Base-by-base conservation (phyloP, 2,329 filamentous ascomycete genomes). In the Trichoderma oligosporum region DNA sequence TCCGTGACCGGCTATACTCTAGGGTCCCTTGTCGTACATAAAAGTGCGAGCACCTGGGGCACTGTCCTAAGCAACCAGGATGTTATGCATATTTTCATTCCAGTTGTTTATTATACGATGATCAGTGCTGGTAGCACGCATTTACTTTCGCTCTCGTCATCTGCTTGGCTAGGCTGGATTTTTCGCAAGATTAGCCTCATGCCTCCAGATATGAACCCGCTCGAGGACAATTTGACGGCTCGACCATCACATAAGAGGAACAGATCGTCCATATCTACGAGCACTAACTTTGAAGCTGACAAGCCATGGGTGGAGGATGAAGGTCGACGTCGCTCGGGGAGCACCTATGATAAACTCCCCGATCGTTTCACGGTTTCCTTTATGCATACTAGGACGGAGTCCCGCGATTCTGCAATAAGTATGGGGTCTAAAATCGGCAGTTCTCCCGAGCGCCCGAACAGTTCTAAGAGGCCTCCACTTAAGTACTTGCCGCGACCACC, bases 171-270 rank as follows among this genome's bases (percentile, higher is more conserved):
- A 24, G 84, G 85, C 14, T 70, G 89, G 52, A 82, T 88, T 64
- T 97, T 97, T 82, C 83, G 86, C 38, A 87, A 88, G 67, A 97
- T 97, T 65, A 79, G 85, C 4, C 78, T 80, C 18, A 81, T 97
- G 70, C 93, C 93, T 5, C 92, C 93, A 0, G 93, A 97, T 67
- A 91, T 96, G 88, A 97, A 97, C 69, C 93, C 93, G 1, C 79
- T 97, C 12, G 92, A 97, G 69, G 84, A 89, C 63, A 86, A 93
- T 66, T 76, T 96, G 58, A 97, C 91, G 1, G 85, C 89, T 9
- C 83, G 86, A 22, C 76, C 73, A 57, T 67, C 66, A 47, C 91
- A 95, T 73, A 92, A 91, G 77, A 84, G 88, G 67, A 92, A 89
- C 70, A 83, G 82, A 70, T 81, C 80, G 1, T 83, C 81, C 1